Evolutionary conservation across 2,329 filamentous ascomycete species (phyloP).

Genomic region (Nemania sp.): DNA sequence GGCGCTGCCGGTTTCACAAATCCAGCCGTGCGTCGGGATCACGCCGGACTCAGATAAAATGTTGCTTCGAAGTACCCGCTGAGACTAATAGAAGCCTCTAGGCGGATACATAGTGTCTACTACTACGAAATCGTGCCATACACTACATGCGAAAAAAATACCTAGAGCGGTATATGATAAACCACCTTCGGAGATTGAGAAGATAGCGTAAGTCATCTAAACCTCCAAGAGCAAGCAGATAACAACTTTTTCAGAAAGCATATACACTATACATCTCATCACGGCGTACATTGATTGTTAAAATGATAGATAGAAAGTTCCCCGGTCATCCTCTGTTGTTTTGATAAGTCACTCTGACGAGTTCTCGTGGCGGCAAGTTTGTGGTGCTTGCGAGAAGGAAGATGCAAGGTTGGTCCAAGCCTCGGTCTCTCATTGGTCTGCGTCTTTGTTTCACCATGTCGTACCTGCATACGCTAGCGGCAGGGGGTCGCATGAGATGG

Average conservation of each 20-base stretch:
- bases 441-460: constrained; percentile 39
- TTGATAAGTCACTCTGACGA: neutral
- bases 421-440: constrained; percentile 29
- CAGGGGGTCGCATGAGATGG: constrained; percentile 18
- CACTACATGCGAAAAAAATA: too few relatives aligned
- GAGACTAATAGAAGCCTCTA: too few relatives aligned
- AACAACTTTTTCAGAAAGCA: too few relatives aligned
- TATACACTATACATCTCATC: too few relatives aligned
- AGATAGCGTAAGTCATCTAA: constrained; percentile 1
- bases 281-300: too few relatives aligned
- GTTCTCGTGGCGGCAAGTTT: constrained; percentile 15
- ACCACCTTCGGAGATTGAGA: neutral
- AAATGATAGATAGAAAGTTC: too few relatives aligned
- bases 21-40: constrained; percentile 16
- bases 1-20: constrained; percentile 12
- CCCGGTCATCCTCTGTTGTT: constrained; percentile 4
- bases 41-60: constrained; percentile 3
- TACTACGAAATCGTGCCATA: too few relatives aligned
- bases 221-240: constrained; percentile 13
- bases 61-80: neutral
- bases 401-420: neutral
- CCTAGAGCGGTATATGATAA: neutral
- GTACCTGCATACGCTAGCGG: constrained; percentile 40
- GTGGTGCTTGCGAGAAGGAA: too few relatives aligned
- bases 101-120: too few relatives aligned